These are phyloP conservation scores for Phialophora tarda DNA, from an alignment of 2,329 filamentous ascomycete species.

Conservation along the genomic window DNA sequence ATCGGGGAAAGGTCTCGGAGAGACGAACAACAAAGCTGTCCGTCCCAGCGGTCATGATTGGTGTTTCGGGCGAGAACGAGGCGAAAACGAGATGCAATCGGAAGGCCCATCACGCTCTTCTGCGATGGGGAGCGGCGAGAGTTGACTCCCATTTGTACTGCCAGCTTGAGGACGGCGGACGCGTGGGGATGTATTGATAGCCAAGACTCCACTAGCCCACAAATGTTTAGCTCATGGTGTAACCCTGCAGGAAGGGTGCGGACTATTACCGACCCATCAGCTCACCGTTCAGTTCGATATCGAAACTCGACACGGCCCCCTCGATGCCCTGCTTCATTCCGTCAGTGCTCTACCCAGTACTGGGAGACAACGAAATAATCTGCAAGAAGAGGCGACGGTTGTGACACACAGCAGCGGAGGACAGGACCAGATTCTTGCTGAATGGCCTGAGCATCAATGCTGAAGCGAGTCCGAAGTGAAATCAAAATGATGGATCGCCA, in stretches of 20 bases:
- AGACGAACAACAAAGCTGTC: slow-evolving; percentile 1
- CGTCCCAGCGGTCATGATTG: neutral
- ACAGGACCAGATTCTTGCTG: neutral
- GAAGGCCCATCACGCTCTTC: neutral
- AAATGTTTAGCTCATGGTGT: slow-evolving; percentile 2
- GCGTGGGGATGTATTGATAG: slow-evolving; percentile 10
- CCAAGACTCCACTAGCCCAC: neutral
- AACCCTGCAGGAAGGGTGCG: slow-evolving; percentile 1
- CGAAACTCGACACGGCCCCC: neutral
- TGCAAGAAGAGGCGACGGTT: neutral
- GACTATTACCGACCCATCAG: slow-evolving; percentile 8
- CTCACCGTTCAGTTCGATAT: slow-evolving; percentile 7
- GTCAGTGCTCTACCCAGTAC: neutral
- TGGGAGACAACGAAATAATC: neutral
- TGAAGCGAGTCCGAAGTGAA: neutral
- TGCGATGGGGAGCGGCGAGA: neutral
- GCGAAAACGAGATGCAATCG: neutral
- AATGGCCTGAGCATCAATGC: slow-evolving; percentile 6
- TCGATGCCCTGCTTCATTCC: neutral
- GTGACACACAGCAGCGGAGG: neutral
- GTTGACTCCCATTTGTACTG: neutral
- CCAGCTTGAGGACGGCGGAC: neutral
- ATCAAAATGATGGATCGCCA: neutral
- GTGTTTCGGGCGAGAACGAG: neutral
- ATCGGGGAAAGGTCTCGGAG: neutral